Conservation (phyloP, 768 basidiomycete genomes). For the Hemileccinum rubropunctum region DNA sequence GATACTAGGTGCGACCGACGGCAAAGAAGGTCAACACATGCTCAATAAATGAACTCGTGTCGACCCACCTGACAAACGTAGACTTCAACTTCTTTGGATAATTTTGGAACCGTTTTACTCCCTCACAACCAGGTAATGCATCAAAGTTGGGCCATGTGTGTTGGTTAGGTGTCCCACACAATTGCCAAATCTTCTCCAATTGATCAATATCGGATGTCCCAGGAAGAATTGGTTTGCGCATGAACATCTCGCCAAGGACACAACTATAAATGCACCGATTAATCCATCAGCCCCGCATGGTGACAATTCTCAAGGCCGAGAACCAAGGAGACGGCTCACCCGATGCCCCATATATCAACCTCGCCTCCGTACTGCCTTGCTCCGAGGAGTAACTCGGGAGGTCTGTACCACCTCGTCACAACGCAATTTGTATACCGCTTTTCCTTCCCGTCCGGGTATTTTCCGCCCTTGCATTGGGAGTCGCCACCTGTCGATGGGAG, state of each 20-base stretch:
- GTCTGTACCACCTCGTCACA: constrained; percentile 92
- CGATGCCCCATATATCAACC: constrained; percentile 97
- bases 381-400: constrained; percentile 89
- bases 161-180: constrained; percentile 88
- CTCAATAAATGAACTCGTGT: neutral
- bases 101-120: constrained; percentile 60
- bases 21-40: neutral
- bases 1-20: constrained; percentile 13
- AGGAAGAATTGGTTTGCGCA: constrained; percentile 78
- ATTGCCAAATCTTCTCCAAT: constrained; percentile 79
- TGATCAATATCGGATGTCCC: constrained; percentile 92
- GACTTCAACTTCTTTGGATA: constrained; percentile 54
- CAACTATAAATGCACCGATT: constrained; percentile 49
- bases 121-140: constrained; percentile 73
- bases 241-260: constrained; percentile 97
- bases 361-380: constrained; percentile 88
- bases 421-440: constrained; percentile 93
- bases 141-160: constrained; percentile 80
- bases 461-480: constrained; percentile 18
- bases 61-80: constrained; percentile 58
- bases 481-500: constrained; percentile 22
- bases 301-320: neutral
- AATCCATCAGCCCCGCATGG: neutral
- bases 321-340: constrained; percentile 46
- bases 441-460: constrained; percentile 46